Conservation (phyloP, 2,329 filamentous ascomycete genomes). For the Penicillium vulpinum region DNA sequence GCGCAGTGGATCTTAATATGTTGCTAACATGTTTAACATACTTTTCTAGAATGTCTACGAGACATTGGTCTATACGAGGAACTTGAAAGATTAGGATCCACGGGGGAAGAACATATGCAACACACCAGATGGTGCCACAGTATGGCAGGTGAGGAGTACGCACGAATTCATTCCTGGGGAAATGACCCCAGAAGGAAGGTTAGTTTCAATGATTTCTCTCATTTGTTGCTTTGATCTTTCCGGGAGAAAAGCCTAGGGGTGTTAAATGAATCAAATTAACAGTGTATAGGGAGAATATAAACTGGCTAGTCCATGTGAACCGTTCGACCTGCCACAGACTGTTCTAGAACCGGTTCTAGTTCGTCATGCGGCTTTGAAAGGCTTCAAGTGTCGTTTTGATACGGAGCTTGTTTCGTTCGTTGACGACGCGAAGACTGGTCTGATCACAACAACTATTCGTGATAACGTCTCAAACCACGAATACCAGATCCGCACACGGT, state of each 20-base stretch:
- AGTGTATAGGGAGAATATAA: constrained; percentile 44
- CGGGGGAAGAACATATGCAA: constrained; percentile 45
- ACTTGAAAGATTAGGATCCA: constrained; percentile 29
- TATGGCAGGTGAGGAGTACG: constrained; percentile 56
- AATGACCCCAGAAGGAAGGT: constrained; percentile 49
- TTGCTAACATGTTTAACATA: neutral
- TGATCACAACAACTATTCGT: constrained; percentile 35
- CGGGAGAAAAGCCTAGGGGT: too few relatives aligned
- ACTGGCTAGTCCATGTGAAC: constrained; percentile 45
- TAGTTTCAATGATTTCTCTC: neutral
- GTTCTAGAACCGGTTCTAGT: constrained; percentile 52
- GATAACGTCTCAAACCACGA: constrained; percentile 39
- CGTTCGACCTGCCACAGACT: constrained; percentile 51
- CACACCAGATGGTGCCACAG: constrained; percentile 56
- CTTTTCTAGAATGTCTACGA: constrained; percentile 50
- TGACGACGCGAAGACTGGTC: constrained; percentile 15
- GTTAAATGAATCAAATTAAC: neutral
- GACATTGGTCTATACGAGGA: constrained; percentile 54
- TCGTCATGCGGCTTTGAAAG: constrained; percentile 41
- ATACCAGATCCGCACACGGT: constrained; percentile 52
- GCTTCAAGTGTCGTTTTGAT: constrained; percentile 48
- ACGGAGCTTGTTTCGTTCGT: constrained; percentile 42
- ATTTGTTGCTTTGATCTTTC: neutral
- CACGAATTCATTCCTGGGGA: constrained; percentile 54
- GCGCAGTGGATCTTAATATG: neutral